Evolutionary conservation across 2,329 filamentous ascomycete species (phyloP), one percentile per base, ranked within the genome.

Genomic region (Colletotrichum lupini): DNA sequence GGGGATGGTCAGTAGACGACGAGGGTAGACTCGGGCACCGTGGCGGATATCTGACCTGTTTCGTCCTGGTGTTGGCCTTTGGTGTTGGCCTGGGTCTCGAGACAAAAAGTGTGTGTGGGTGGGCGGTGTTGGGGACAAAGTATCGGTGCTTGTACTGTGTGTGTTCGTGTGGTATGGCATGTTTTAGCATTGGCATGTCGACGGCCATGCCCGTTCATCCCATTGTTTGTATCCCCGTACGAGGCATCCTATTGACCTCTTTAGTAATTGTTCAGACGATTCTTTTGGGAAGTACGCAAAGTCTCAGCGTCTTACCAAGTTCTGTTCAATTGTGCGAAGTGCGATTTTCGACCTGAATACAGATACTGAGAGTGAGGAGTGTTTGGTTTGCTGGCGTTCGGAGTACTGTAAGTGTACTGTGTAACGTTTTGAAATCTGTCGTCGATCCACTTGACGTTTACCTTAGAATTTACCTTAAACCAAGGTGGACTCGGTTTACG

Each of bases 31-130:
- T 58, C 19, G 52, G 69, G 37, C 52, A 52, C 53, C 22, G 46
- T 37, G 58, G 58, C 69, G 69, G 69, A 72, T 72, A 68, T 68
- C 65, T 63, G 64, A 63, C 69, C 69, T 63, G 42, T 72, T 72
- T 68, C 16, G 69, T 72, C 69, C 52, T 72, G 57, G 69, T 67
- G 35, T 46, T 61, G 55, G 42, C 37, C 56, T 22, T 19, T n/a
- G 42, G 65, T 42, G 32, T 49, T n/a, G 42, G 42, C n/a, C 42
- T 49, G 19, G 59, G 46, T 42, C 37, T 16, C 16, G 26, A 42
- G 30, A 42, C 22, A 30, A 12, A 22, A 16, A 30, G 28, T 37
- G 22, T 53, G 46, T 55, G 60, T 53, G 46, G 12, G 42, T 53
- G 26, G 30, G 42, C 42, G 24, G 42, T 9, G 28, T 35, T 16